Evolutionary conservation across 768 basidiomycete species (phyloP).

Genomic region (Cystoderma amianthinum): DNA sequence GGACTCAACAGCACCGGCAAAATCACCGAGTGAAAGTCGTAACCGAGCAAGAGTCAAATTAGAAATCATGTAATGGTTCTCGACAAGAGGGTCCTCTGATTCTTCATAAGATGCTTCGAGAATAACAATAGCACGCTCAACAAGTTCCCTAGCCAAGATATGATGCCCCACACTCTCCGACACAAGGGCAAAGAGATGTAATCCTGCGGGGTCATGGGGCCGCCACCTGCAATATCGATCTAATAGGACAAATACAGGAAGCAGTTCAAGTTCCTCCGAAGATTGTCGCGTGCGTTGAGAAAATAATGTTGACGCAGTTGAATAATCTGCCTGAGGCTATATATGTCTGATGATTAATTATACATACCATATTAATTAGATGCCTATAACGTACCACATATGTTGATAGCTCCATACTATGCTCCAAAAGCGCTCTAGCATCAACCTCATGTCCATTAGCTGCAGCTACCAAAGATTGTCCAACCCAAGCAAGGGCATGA

Average conservation of each 20-base stretch:
- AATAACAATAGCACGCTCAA: conserved; percentile 57
- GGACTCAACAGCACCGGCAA: conserved; percentile 54
- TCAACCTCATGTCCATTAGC: conserved; percentile 51
- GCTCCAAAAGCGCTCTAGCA: conserved; percentile 63
- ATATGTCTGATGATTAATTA: too few species aligned
- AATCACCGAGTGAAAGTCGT: conserved; percentile 52
- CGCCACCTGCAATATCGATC: conserved; percentile 65
- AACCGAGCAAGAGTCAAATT: conserved; percentile 79
- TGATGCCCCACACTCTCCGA: conserved; percentile 78
- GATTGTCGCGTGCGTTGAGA: conserved; percentile 4
- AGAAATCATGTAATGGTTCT: conserved; percentile 74
- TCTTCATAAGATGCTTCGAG: conserved; percentile 89
- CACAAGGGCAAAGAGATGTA: conserved; percentile 80
- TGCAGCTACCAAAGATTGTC: conserved; percentile 71
- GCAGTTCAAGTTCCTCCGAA: conserved; percentile 28
- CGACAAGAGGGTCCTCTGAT: conserved; percentile 71
- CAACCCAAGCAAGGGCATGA: conserved; percentile 83
- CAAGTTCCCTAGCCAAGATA: conserved; percentile 48
- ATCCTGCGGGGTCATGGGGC: conserved; percentile 64
- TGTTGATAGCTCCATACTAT: conserved; percentile 56
- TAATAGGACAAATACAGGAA: conserved; percentile 77
- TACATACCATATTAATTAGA: not conserved
- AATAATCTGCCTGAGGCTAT: conserved; percentile 84
- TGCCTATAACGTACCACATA: conserved; percentile 43
- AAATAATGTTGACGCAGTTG: conserved; percentile 62